Percentiles rank a stretch among this genome's conserved stretches.
These are phyloP conservation scores for Nakazawaea wickerhamii DNA, from an alignment of 805 yeast genomes.

Conservation along the genomic window DNA sequence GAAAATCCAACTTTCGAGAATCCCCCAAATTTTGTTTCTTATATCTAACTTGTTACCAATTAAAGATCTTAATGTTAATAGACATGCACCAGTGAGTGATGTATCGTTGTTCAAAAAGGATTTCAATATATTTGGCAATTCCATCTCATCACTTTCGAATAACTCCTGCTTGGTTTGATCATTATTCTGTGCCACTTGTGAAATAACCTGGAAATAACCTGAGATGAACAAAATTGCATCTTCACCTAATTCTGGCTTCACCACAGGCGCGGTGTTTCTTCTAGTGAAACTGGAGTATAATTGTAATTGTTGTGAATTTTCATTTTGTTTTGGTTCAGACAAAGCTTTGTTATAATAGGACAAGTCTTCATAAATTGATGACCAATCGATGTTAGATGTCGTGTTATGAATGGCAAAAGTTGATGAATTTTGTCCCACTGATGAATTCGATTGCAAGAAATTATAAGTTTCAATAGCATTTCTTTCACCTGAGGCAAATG, in stretches of 20 bases:
- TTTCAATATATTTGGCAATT: conserved; percentile 22
- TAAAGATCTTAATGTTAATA: conserved; percentile 53
- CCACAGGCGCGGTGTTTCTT: neutral
- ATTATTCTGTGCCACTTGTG: conserved; percentile 43
- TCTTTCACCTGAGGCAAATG: conserved; percentile 58
- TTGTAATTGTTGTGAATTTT: conserved; percentile 2
- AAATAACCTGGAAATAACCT: conserved; percentile 64
- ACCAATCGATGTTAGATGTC: conserved; percentile 28
- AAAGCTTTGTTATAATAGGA: conserved; percentile 26
- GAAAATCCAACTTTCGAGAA: conserved; percentile 67
- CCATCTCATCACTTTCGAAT: conserved; percentile 27
- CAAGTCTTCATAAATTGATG: conserved; percentile 29
- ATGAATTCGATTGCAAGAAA: conserved; percentile 31
- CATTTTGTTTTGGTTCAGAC: conserved; percentile 14
- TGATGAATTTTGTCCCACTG: conserved; percentile 15
- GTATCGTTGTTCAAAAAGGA: conserved; percentile 24
- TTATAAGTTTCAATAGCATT: conserved; percentile 48
- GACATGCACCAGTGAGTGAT: conserved; percentile 39
- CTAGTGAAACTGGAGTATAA: neutral
- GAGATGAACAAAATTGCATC: conserved; percentile 73
- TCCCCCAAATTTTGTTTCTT: conserved; percentile 57
- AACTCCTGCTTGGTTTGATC: conserved; percentile 26
- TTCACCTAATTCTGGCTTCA: conserved; percentile 61
- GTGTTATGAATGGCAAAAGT: conserved; percentile 21
- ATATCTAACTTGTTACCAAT: conserved; percentile 39